These are phyloP conservation scores for Kodamaea alishanica DNA, from an alignment of 1,139 yeast species.

Conservation along the genomic window DNA sequence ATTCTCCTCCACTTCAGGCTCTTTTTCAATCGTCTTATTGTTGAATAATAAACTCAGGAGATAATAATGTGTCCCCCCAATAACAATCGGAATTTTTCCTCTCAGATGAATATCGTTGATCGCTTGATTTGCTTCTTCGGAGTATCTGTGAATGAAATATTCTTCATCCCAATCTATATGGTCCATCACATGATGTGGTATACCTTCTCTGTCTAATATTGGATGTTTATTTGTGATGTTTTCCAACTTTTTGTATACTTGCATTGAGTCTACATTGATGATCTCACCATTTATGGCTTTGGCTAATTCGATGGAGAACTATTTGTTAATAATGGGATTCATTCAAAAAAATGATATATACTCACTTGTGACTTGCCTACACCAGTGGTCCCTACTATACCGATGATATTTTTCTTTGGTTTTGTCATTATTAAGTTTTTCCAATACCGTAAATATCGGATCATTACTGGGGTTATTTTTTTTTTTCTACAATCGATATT, in stretches of 20 bases:
- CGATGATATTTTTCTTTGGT: constrained; percentile 43
- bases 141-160: constrained; percentile 79
- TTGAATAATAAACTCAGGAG: constrained; percentile 71
- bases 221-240: constrained; percentile 93
- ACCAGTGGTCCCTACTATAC: constrained; percentile 94
- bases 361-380: constrained; percentile 90
- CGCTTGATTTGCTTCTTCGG: constrained; percentile 58
- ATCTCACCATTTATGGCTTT: constrained; percentile 77
- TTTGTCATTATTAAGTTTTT: constrained; percentile 18
- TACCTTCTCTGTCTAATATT: constrained; percentile 61
- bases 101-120: constrained; percentile 63
- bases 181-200: constrained; percentile 84
- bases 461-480: constrained; percentile 1
- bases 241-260: constrained; percentile 71
- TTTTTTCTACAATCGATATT: too few species aligned
- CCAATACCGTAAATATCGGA: constrained; percentile 19
- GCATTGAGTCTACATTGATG: constrained; percentile 97
- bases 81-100: constrained; percentile 79
- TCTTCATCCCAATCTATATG: constrained; percentile 79
- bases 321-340: constrained; percentile 4
- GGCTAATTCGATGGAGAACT: constrained; percentile 77
- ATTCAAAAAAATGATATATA: constrained; percentile 5
- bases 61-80: constrained; percentile 97
- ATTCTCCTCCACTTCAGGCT: constrained; percentile 14
- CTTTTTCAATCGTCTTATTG: constrained; percentile 49